Percentiles rank a stretch among this genome's conserved stretches.
These are phyloP conservation scores for Rhodomyrtus tomentosa DNA, from an alignment of 345 rosid species.

Conservation along the genomic window DNA sequence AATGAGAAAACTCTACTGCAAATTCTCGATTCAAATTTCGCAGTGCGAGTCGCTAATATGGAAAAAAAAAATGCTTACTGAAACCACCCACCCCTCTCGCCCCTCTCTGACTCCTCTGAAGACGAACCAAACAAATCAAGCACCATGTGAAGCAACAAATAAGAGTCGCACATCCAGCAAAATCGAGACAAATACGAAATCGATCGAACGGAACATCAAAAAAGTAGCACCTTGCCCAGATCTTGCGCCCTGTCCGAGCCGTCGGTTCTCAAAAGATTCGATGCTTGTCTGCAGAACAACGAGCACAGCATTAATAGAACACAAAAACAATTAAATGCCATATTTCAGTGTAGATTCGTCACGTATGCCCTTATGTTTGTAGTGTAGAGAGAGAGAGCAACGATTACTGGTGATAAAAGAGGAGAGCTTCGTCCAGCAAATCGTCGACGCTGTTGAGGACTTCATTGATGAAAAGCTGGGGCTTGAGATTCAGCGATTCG, in stretches of 20 bases:
- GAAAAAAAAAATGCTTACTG: not conserved
- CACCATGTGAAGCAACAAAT: not conserved
- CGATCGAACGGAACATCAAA: not conserved
- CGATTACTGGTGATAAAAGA: constrained; percentile 39
- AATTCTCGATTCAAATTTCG: not conserved
- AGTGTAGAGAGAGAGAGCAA: not conserved
- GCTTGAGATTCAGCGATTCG: constrained; percentile 51
- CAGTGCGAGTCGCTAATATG: not conserved
- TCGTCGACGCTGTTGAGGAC: constrained; percentile 60
- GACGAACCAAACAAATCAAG: not conserved
- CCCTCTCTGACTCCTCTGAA: not conserved
- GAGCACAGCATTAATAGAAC: not conserved
- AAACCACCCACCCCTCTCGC: not conserved
- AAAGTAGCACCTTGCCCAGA: constrained; percentile 34
- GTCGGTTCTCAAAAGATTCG: constrained; percentile 24
- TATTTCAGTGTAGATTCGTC: not conserved
- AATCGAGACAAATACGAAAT: not conserved
- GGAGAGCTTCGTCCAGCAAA: constrained; percentile 49
- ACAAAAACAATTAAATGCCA: not conserved
- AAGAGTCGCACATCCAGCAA: not conserved
- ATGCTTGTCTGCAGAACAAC: constrained; percentile 41
- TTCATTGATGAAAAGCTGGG: constrained; percentile 67
- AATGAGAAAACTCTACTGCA: too few species aligned
- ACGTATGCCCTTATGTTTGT: too few species aligned
- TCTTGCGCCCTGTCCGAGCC: constrained; percentile 34